These are phyloP conservation scores for Penicillium maclennaniae DNA, from an alignment of 495 filamentous ascomycete genomes.

Conservation along the genomic window DNA sequence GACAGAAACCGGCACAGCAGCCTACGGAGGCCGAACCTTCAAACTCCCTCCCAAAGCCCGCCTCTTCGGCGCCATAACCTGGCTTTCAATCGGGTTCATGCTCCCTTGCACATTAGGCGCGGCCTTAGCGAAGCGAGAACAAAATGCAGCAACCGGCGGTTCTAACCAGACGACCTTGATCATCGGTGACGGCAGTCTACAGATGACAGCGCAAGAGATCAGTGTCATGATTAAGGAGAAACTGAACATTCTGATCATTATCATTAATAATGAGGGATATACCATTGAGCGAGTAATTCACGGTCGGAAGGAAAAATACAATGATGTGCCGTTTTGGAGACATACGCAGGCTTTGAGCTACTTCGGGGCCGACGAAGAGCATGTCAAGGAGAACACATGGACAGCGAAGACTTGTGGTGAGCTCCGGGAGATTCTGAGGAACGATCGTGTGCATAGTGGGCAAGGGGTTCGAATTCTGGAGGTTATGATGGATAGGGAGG, in stretches of 20 bases:
- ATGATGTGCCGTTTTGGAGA: constrained; percentile 66
- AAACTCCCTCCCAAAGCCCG: constrained; percentile 25
- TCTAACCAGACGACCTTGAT: constrained; percentile 56
- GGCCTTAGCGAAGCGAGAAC: constrained; percentile 41
- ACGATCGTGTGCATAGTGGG: constrained; percentile 32
- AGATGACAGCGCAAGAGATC: constrained; percentile 75
- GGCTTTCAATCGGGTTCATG: constrained; percentile 48
- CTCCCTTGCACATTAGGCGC: constrained; percentile 47
- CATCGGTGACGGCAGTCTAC: constrained; percentile 78
- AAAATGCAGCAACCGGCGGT: constrained; percentile 14
- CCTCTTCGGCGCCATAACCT: constrained; percentile 36
- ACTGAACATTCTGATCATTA: constrained; percentile 67
- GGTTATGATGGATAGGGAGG: constrained; percentile 44
- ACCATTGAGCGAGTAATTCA: constrained; percentile 75
- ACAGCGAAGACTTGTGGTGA: constrained; percentile 34
- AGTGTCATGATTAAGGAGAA: constrained; percentile 68
- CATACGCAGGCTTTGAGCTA: constrained; percentile 45
- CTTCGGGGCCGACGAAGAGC: constrained; percentile 40
- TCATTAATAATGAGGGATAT: constrained; percentile 73
- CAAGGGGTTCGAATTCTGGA: constrained; percentile 43
- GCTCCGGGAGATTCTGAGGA: constrained; percentile 30
- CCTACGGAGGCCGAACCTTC: constrained; percentile 30
- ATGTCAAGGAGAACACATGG: constrained; percentile 23
- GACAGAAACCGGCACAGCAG: constrained; percentile 40
- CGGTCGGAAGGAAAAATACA: constrained; percentile 69